phyloP scores from a whole-genome alignment of 2,329 filamentous ascomycete genomes.

The Neonectria faginata region DNA sequence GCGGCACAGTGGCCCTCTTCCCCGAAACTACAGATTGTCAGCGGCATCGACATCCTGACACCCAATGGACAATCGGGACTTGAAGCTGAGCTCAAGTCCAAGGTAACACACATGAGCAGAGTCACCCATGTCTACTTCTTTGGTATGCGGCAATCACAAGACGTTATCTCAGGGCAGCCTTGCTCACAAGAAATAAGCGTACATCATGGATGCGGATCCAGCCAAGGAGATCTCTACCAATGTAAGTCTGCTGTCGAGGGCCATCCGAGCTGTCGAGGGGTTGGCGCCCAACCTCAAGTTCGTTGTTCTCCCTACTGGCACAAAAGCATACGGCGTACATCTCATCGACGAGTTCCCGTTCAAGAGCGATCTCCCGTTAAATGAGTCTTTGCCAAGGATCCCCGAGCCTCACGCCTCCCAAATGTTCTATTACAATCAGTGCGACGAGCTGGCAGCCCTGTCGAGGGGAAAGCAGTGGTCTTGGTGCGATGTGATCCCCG shows the following conservation, averaged over 20 bases:
- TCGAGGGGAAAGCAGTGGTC: constrained; percentile 55
- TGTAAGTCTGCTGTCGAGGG: constrained; percentile 52
- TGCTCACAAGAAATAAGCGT: constrained; percentile 40
- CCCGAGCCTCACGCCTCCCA: constrained; percentile 55
- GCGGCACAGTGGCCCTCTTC: constrained; percentile 47
- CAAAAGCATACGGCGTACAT: constrained; percentile 53
- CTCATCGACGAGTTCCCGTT: constrained; percentile 46
- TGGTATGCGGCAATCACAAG: constrained; percentile 39
- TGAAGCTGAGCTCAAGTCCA: constrained; percentile 49
- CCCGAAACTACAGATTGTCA: constrained; percentile 49
- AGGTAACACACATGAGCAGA: constrained; percentile 50
- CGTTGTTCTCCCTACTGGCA: constrained; percentile 56
- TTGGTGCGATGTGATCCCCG: constrained; percentile 58
- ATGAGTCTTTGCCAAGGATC: constrained; percentile 55
- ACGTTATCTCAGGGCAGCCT: neutral
- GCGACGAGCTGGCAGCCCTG: constrained; percentile 52
- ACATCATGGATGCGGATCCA: constrained; percentile 51
- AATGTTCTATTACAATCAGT: constrained; percentile 61
- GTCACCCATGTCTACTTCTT: constrained; percentile 59
- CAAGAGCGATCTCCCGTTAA: constrained; percentile 51
- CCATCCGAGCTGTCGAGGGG: constrained; percentile 53
- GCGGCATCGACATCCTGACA: constrained; percentile 51
- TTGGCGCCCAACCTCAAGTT: constrained; percentile 54
- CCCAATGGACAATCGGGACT: constrained; percentile 46
- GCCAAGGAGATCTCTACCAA: constrained; percentile 51